Evolutionary conservation across 352 stramenopile genomes (phyloP), one percentile per base, ranked within the genome.

Genomic region (Phytopythium mirpurense): DNA sequence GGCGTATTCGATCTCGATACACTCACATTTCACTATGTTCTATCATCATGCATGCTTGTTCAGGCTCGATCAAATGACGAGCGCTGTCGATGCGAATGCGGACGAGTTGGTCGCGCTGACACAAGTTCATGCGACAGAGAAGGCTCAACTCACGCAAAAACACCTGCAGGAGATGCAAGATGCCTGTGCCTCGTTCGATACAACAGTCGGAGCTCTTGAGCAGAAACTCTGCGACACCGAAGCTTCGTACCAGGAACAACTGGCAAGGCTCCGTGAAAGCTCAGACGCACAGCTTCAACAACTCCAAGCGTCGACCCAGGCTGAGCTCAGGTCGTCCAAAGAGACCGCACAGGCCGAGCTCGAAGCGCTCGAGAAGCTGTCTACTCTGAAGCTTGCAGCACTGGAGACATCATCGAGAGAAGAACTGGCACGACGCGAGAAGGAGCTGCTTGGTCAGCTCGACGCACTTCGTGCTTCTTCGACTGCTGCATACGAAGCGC

Each of bases 91-190:
- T 40, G 62, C 72, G 32, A 74, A 64, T 23, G 68, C 72, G 5
- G 63, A 83, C 14, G 75, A 86, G 60, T 73, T 75, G 45, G 34
- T 75, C 0, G 54, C 59, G 23, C 44, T 88, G 29, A 57, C 68
- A 2, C 57, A 80, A 16, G 40, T 60, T 5, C 73, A 84, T 23
- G 52, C 60, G 5, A 53, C 38, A 0, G 74, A 88, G 16, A 65
- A 62, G 46, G 23, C 31, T 1, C 40, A 68, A 9, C 10, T 85
- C 14, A 37, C 67, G 19, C 29, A 67, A 51, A 24, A 44, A 2
- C 74, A 82, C 41, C 46, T 56, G 5, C 32, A 42, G 3, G 51
- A 76, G 31, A n/a, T 70, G 5, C 45, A 57, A 21, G 49, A 68
- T 18, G 48, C 69, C 21, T 49, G 65, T 8, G 31, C 34, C 12